phyloP scores from a whole-genome alignment of 345 rosid species.

The Mercurialis annua region DNA sequence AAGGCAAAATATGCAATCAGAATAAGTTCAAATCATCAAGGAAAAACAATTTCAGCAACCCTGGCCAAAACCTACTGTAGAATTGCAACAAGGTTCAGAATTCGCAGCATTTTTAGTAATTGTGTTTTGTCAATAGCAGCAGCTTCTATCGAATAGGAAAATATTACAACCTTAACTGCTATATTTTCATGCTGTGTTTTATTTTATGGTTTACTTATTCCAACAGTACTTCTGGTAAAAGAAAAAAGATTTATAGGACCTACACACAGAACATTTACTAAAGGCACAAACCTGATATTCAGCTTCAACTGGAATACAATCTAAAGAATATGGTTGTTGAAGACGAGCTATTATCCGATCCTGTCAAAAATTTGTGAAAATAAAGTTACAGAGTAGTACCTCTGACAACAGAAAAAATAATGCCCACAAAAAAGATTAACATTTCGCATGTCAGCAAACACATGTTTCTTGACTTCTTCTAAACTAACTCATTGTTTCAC shows the following conservation, averaged over 20 bases:
- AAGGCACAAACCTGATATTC: conserved; percentile 70
- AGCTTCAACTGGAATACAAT: conserved; percentile 99
- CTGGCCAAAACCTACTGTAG: neutral
- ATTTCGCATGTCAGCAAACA: neutral
- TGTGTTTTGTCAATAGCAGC: neutral
- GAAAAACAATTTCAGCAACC: neutral
- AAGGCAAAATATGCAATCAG: neutral
- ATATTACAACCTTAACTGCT: neutral
- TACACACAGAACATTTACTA: neutral
- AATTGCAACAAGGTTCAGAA: conserved; percentile 1
- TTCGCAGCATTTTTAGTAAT: too few relatives aligned
- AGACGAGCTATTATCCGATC: conserved; percentile 98
- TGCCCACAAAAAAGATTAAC: neutral
- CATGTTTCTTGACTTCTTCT: neutral
- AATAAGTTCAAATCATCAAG: neutral
- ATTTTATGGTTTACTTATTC: neutral
- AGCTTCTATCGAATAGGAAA: neutral
- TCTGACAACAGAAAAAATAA: neutral
- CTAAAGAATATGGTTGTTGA: conserved; percentile 95
- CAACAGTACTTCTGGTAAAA: neutral
- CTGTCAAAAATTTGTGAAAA: conserved; percentile 39
- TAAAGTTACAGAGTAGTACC: neutral
- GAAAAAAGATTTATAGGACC: neutral
- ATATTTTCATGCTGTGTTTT: too few relatives aligned
- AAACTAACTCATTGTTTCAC: neutral